Percentiles rank a stretch among this genome's conserved stretches.
phyloP scores from a whole-genome alignment of 495 filamentous ascomycete genomes.

The Geopyxis carbonaria region DNA sequence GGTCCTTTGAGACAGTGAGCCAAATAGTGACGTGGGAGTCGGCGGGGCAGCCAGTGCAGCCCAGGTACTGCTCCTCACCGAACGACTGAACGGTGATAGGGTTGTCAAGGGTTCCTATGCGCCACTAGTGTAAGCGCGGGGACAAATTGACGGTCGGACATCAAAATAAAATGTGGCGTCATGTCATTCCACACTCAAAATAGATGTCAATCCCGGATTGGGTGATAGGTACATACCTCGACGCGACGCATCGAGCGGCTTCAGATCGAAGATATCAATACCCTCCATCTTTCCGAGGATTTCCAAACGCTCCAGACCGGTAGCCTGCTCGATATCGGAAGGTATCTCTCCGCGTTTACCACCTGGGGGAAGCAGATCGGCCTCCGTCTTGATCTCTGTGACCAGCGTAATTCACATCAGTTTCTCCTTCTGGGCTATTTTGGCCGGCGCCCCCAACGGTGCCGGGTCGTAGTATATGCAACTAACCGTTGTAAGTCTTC shows the following conservation, averaged over 20 bases:
- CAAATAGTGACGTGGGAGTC: constrained; percentile 84
- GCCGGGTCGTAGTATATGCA: neutral
- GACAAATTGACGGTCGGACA: neutral
- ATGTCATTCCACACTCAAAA: neutral
- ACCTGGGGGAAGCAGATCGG: constrained; percentile 72
- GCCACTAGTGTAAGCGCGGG: neutral
- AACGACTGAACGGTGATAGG: constrained; percentile 77
- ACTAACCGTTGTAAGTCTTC: constrained; percentile 10
- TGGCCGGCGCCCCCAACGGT: neutral
- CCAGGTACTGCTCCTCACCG: constrained; percentile 75
- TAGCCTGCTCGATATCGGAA: constrained; percentile 83
- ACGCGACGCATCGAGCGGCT: constrained; percentile 77
- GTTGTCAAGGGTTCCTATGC: constrained; percentile 66
- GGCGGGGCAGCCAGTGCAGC: constrained; percentile 84
- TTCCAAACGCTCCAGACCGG: constrained; percentile 94
- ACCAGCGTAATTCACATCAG: too few species aligned
- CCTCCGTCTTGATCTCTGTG: constrained; percentile 63
- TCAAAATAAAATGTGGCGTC: constrained; percentile 2
- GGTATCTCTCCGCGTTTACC: constrained; percentile 67
- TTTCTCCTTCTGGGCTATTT: too few species aligned
- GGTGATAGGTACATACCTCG: constrained; percentile 39
- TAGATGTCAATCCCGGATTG: too few species aligned
- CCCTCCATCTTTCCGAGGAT: constrained; percentile 99
- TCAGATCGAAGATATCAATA: constrained; percentile 96
- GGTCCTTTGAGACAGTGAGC: constrained; percentile 77